A percentile compares a stretch with the other conserved stretches of the same genome.
Conservation (phyloP, 352 stramenopile species). For the Phytopythium delawarense region DNA sequence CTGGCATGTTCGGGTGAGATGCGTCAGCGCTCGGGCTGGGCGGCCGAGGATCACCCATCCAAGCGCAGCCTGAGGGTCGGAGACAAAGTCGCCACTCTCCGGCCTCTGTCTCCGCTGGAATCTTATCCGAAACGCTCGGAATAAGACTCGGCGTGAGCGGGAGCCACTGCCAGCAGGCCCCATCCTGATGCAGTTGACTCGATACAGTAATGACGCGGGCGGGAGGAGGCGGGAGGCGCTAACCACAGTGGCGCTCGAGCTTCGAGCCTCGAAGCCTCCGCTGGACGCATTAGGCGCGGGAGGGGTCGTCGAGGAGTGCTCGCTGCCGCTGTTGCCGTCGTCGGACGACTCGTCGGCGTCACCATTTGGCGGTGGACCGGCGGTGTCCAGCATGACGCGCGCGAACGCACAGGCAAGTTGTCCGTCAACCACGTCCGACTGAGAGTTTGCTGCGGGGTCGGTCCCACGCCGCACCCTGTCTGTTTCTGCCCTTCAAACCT, state of each 20-base stretch:
- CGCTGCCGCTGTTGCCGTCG: too few species aligned
- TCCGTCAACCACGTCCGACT: not conserved
- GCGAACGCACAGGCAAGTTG: not conserved
- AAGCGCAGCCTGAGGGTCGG: not conserved
- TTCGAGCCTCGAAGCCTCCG: not conserved
- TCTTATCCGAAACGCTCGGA: slow-evolving; percentile 1
- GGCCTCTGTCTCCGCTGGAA: not conserved
- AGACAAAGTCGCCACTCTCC: not conserved
- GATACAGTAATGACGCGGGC: not conserved
- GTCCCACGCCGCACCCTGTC: not conserved
- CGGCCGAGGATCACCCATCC: too few species aligned
- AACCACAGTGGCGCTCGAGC: not conserved
- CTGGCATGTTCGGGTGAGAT: not conserved
- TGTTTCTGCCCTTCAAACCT: not conserved
- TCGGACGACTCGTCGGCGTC: not conserved
- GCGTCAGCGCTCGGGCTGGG: not conserved
- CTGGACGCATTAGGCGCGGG: not conserved
- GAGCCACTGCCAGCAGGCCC: too few species aligned
- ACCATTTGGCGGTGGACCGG: not conserved
- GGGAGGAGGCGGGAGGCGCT: not conserved
- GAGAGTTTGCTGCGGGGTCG: not conserved
- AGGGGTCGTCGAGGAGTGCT: too few species aligned
- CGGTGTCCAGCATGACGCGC: not conserved
- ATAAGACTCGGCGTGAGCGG: not conserved
- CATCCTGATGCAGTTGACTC: not conserved